Conservation (phyloP, 2,329 filamentous ascomycete genomes). For the Fusarium duplospermum region DNA sequence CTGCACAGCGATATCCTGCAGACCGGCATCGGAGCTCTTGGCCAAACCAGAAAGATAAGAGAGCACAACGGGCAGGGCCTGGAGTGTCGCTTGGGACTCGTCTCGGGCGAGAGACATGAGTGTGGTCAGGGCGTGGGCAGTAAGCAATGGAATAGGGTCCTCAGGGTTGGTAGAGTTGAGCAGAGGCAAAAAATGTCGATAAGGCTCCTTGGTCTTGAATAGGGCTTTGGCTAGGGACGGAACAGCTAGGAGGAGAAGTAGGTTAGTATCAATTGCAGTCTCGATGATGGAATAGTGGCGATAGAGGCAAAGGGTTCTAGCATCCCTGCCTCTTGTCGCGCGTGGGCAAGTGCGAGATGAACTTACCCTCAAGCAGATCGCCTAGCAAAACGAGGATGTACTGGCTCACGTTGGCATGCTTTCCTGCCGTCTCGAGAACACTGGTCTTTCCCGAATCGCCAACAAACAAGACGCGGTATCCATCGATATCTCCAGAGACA, state of each 20-base stretch:
- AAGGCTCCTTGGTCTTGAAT: slow-evolving; percentile 80
- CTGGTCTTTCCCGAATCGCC: slow-evolving; percentile 76
- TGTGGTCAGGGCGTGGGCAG: slow-evolving; percentile 85
- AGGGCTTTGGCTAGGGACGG: slow-evolving; percentile 82
- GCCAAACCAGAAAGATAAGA: slow-evolving; percentile 86
- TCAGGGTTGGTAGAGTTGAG: slow-evolving; percentile 81
- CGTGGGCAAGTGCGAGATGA: neutral
- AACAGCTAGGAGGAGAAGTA: slow-evolving; percentile 69
- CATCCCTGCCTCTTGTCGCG: slow-evolving; percentile 13
- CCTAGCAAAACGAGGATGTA: slow-evolving; percentile 91
- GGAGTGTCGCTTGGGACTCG: slow-evolving; percentile 73
- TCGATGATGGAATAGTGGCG: slow-evolving; percentile 11
- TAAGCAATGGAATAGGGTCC: slow-evolving; percentile 89
- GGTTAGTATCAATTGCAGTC: slow-evolving; percentile 29
- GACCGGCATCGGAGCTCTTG: slow-evolving; percentile 85
- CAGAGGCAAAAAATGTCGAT: slow-evolving; percentile 85
- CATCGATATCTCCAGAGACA: slow-evolving; percentile 82
- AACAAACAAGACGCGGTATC: slow-evolving; percentile 83
- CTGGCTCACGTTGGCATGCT: slow-evolving; percentile 90
- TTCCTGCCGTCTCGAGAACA: slow-evolving; percentile 86
- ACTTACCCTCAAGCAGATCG: slow-evolving; percentile 86
- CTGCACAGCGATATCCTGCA: slow-evolving; percentile 96
- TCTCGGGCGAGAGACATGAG: slow-evolving; percentile 78
- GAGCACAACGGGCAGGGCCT: slow-evolving; percentile 84
- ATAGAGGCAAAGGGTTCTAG: slow-evolving; percentile 7